Evolutionary conservation across 2,329 filamentous ascomycete species (phyloP).

Genomic region (Magnaporthales sp.): DNA sequence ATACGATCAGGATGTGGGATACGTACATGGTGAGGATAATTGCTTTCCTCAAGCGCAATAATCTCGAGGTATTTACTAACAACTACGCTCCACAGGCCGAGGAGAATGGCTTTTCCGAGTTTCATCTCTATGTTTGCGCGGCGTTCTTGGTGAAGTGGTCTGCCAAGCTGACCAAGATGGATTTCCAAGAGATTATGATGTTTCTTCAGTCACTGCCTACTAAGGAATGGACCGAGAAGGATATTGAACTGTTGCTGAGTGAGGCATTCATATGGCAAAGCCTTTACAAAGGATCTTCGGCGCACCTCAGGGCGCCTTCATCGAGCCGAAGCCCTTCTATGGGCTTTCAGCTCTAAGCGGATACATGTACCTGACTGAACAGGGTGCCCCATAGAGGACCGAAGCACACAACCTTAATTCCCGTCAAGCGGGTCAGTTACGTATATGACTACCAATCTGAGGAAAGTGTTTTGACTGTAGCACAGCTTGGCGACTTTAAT

Average conservation of each 20-base stretch:
- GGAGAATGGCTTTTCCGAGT: conserved; percentile 96
- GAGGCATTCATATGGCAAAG: conserved; percentile 99
- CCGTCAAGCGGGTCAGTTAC: neutral
- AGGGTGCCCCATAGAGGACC: neutral
- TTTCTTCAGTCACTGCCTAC: conserved; percentile 93
- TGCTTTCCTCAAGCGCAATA: neutral
- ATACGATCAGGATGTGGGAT: conserved; percentile 99
- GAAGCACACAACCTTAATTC: neutral
- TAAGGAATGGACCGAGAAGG: conserved; percentile 91
- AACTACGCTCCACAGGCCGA: conserved; percentile 57
- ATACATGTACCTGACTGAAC: neutral
- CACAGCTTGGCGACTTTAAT: neutral
- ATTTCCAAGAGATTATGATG: conserved; percentile 99
- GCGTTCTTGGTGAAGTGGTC: conserved; percentile 99
- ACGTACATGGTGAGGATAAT: conserved; percentile 74
- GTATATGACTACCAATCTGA: neutral
- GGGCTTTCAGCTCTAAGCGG: conserved; percentile 27
- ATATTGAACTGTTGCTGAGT: conserved; percentile 89
- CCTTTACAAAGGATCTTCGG: conserved; percentile 87
- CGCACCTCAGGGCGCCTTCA: conserved; percentile 60
- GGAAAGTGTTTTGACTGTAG: neutral
- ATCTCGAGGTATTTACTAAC: neutral
- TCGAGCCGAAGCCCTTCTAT: conserved; percentile 29
- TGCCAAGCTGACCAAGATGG: conserved; percentile 89
- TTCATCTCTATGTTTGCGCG: conserved; percentile 96